Evolutionary conservation across 129 eudicot species (phyloP).

Genomic region (Flaveria sonorensis): DNA sequence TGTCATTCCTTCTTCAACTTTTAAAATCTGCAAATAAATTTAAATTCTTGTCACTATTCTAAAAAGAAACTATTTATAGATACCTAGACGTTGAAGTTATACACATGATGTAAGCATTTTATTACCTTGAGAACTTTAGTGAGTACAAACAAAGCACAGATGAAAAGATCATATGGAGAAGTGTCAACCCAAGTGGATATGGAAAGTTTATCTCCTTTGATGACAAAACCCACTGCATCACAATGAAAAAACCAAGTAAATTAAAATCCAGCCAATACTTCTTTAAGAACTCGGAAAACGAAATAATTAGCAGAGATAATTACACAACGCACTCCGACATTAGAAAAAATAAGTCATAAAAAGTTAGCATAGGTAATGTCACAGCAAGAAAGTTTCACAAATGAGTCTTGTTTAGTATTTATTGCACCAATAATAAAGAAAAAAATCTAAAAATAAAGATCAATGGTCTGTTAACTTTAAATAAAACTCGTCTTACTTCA

Average conservation of each 20-base stretch:
- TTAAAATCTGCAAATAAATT: slow-evolving; percentile 57
- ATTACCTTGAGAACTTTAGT: slow-evolving; percentile 85
- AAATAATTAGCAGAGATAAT: slow-evolving; percentile 7
- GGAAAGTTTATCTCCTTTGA: slow-evolving; percentile 96
- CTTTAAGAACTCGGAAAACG: neutral
- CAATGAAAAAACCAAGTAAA: slow-evolving; percentile 6
- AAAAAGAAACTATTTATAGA: neutral
- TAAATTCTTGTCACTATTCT: slow-evolving; percentile 22
- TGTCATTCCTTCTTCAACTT: slow-evolving; percentile 95
- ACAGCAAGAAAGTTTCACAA: neutral
- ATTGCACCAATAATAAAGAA: neutral
- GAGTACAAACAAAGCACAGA: slow-evolving; percentile 75
- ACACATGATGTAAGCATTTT: slow-evolving; percentile 7
- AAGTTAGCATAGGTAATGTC: neutral
- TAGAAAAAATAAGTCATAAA: neutral
- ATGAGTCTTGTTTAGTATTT: neutral
- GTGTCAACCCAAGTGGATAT: slow-evolving; percentile 92
- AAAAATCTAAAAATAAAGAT: neutral
- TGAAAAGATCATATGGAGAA: slow-evolving; percentile 94
- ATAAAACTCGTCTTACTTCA: slow-evolving; percentile 1
- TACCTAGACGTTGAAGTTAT: slow-evolving; percentile 8
- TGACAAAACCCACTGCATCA: slow-evolving; percentile 92
- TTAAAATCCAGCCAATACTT: neutral
- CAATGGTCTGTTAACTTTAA: neutral
- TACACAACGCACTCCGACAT: neutral